Evolutionary conservation across 2,329 filamentous ascomycete genomes (phyloP).

Genomic region (Ascocoryne sarcoides): DNA sequence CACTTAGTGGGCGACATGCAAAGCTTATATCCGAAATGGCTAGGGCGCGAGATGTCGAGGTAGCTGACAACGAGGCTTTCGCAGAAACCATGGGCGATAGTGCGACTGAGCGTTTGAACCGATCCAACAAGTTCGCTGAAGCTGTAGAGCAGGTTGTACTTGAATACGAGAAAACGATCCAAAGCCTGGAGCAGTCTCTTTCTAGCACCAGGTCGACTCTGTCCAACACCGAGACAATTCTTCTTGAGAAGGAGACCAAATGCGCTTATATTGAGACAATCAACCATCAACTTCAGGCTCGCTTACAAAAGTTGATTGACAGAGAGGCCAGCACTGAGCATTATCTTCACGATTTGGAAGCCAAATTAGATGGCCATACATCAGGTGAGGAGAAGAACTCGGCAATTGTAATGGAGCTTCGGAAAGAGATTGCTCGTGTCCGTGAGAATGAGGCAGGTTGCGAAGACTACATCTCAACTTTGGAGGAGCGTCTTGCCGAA

Average conservation of each 20-base stretch:
- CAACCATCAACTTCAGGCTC: slow-evolving; percentile 78
- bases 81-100: slow-evolving; percentile 63
- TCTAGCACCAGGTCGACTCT: slow-evolving; percentile 80
- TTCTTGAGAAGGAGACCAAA: slow-evolving; percentile 89
- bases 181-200: slow-evolving; percentile 82
- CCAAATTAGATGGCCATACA: slow-evolving; percentile 81
- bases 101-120: slow-evolving; percentile 79
- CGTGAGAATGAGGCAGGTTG: slow-evolving; percentile 84
- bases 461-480: slow-evolving; percentile 94
- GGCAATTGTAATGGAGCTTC: slow-evolving; percentile 73
- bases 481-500: slow-evolving; percentile 91
- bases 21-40: slow-evolving; percentile 91
- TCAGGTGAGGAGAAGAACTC: slow-evolving; percentile 90
- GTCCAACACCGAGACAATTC: slow-evolving; percentile 72
- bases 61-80: slow-evolving; percentile 45
- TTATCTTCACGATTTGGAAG: slow-evolving; percentile 86
- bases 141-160: slow-evolving; percentile 93
- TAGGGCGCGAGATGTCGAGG: slow-evolving; percentile 66
- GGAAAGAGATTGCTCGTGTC: slow-evolving; percentile 81
- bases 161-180: slow-evolving; percentile 98
- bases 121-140: slow-evolving; percentile 91
- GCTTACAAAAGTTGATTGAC: slow-evolving; percentile 88
- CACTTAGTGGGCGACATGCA: slow-evolving; percentile 87
- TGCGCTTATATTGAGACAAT: slow-evolving; percentile 90
- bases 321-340: slow-evolving; percentile 85